Evolutionary conservation across 2,329 filamentous ascomycete species (phyloP), one percentile per base, ranked within the genome.

Genomic region (Keithomyces neogunnii): DNA sequence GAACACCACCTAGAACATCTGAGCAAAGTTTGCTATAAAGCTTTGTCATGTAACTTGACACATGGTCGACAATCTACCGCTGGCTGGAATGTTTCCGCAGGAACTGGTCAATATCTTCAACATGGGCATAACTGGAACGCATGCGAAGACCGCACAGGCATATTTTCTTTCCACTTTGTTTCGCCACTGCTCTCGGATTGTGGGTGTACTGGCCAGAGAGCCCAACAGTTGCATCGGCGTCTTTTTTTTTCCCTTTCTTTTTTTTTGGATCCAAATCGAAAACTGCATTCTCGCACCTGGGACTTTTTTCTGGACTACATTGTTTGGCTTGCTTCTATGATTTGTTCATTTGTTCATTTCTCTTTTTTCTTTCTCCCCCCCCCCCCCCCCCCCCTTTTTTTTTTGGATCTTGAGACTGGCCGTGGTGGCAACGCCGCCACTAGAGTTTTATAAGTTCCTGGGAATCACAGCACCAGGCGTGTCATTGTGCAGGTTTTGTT

Each of bases 401-500:
- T 44, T 13, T 5, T 44, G 40, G 40, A 44, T 44, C 40, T 44
- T 26, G 10, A 44, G 40, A 44, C 26, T 10, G 28, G 40, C 26
- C 8, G 26, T 44, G 40, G 40, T 10, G 10, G 11, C 30, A 9
- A 30, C 28, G 40, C 40, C 52, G 55, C 55, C 57, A 56, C 47
- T 30, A 19, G 19, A 48, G 33, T 39, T 28, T 48, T 26, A 11
- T 11, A 29, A 28, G 32, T 43, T 47, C 44, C 50, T 52, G 45
- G 49, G 51, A 54, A 48, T 43, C 45, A 53, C 53, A 54, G 47
- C n/a, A 54, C 48, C 50, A 49, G 31, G 53, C 39, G 43, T 49
- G 33, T 51, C 39, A 29, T 19, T 38, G 38, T 45, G 31, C 39
- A 33, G n/a, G 32, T 47, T 44, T 42, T 43, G 19, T 26, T 49